These are phyloP conservation scores for Prunus yedoensis DNA, from an alignment of 331 rosid genomes.

Conservation along the genomic window DNA sequence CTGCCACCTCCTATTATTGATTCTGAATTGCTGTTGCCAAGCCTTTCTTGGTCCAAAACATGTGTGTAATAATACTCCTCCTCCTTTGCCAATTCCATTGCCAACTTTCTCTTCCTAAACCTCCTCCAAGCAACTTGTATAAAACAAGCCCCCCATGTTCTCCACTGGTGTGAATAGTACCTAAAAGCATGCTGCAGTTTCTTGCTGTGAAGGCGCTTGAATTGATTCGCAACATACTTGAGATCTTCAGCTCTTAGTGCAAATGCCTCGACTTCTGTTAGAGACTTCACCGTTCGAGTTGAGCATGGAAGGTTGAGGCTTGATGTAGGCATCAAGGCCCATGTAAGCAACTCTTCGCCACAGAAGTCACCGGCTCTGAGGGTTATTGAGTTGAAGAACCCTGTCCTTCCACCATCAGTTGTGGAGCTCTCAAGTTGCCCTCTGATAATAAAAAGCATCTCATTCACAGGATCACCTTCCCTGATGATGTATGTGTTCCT, in stretches of 20 bases:
- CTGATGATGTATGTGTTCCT: conserved; percentile 54
- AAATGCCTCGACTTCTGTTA: conserved; percentile 83
- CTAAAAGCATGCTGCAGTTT: conserved; percentile 82
- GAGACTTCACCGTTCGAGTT: conserved; percentile 65
- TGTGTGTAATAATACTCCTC: conserved; percentile 44
- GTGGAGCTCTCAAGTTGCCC: conserved; percentile 86
- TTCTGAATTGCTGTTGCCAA: conserved; percentile 1
- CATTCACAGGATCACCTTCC: conserved; percentile 86
- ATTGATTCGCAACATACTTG: conserved; percentile 68
- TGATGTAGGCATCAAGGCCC: conserved; percentile 65
- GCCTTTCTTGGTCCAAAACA: conserved; percentile 27
- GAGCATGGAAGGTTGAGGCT: conserved; percentile 66
- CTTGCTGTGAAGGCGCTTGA: conserved; percentile 84
- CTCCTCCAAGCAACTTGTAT: conserved; percentile 90
- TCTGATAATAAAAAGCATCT: conserved; percentile 82
- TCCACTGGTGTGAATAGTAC: conserved; percentile 90
- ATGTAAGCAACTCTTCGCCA: conserved; percentile 84
- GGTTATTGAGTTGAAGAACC: conserved; percentile 74
- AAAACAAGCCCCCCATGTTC: conserved; percentile 79
- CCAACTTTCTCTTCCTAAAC: conserved; percentile 49
- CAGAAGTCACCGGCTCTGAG: conserved; percentile 78
- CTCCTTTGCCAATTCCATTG: conserved; percentile 51
- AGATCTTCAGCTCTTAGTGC: conserved; percentile 84
- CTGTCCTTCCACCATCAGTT: conserved; percentile 79
- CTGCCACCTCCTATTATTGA: background rate